Percentiles rank a stretch among this genome's conserved stretches.
These are phyloP conservation scores for Rhodomyrtus psidioides DNA, from an alignment of 441 rosid species.

Conservation along the genomic window DNA sequence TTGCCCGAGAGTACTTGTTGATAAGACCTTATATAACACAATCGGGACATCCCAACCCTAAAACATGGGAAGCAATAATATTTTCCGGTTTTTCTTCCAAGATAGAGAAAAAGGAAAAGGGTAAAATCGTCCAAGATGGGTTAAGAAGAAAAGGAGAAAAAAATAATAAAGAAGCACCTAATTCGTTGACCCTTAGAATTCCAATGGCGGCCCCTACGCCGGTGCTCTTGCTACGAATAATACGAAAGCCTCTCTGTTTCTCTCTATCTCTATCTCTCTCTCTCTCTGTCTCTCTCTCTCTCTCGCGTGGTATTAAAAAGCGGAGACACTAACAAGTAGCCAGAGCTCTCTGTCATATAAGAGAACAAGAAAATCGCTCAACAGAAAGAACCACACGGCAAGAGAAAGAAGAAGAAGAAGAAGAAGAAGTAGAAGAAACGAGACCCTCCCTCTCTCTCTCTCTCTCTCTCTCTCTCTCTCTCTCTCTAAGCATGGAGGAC, in stretches of 20 bases:
- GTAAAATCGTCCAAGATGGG: constrained; percentile 11
- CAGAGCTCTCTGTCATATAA: constrained; percentile 25
- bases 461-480: neutral
- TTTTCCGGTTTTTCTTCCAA: neutral
- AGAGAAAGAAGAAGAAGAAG: neutral
- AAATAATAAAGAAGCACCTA: constrained; percentile 10
- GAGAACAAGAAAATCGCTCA: neutral
- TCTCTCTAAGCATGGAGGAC: neutral
- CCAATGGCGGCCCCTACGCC: constrained; percentile 99
- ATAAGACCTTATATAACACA: neutral
- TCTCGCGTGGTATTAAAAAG: constrained; percentile 31
- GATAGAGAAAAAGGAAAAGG: constrained; percentile 6
- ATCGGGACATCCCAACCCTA: neutral
- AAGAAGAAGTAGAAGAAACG: neutral
- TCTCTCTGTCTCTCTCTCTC: neutral
- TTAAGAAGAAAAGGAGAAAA: neutral
- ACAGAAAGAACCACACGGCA: constrained; percentile 4
- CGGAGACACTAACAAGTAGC: constrained; percentile 26
- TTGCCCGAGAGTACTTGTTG: neutral
- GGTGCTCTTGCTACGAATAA: constrained; percentile 47
- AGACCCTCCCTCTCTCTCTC: neutral
- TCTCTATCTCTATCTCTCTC: no score
- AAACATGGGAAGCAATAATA: neutral
- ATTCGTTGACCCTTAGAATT: constrained; percentile 77
- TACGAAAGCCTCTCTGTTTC: neutral